Evolutionary conservation across 2,329 filamentous ascomycete species (phyloP), one percentile per base, ranked within the genome.

Genomic region (Penicillium sp.): DNA sequence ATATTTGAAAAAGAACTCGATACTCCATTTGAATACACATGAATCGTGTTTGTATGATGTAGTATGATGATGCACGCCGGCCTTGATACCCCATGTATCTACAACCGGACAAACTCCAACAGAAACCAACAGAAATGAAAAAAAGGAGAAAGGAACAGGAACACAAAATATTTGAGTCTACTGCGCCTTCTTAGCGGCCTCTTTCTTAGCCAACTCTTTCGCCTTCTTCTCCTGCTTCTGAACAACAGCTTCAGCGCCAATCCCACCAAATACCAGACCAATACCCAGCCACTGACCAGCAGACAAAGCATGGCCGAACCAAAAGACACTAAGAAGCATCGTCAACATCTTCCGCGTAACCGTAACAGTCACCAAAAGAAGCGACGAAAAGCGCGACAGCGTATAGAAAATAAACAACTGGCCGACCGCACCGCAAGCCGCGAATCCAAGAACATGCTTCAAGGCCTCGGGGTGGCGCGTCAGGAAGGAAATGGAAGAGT

Each of bases 391-490:
- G 43, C 89, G 90, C 12, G 91, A 88, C 5, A 99, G 83, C 0
- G 94, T 97, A 75, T 96, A 92, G 80, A 96, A 97, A 62, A 99
- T 97, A 67, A 99, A 99, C 10, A 99, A 86, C 74, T 99, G 94
- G 3, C 94, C 94, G 3, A 99, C 79, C 26, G 93, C 94, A 46
- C 94, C 94, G 67, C 91, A 97, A 3, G 86, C 84, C 1, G 91
- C 88, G 68, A 99, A 99, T 1, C 89, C 90, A 13, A 99, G 77
- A 2, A 97, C 91, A 66, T 97, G 91, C 71, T 86, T 86, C 76
- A 90, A 89, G 1, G 96, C 91, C 20, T 83, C 76, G 0, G 94
- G 94, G 71, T 99, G 85, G 12, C 86, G 80, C 21, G 79, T 80
- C 75, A 97, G 84, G 69, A 99, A 99, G 12, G 80, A 82, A 49